phyloP scores from a whole-genome alignment of 495 filamentous ascomycete genomes.

The Penicillium cinerascens region DNA sequence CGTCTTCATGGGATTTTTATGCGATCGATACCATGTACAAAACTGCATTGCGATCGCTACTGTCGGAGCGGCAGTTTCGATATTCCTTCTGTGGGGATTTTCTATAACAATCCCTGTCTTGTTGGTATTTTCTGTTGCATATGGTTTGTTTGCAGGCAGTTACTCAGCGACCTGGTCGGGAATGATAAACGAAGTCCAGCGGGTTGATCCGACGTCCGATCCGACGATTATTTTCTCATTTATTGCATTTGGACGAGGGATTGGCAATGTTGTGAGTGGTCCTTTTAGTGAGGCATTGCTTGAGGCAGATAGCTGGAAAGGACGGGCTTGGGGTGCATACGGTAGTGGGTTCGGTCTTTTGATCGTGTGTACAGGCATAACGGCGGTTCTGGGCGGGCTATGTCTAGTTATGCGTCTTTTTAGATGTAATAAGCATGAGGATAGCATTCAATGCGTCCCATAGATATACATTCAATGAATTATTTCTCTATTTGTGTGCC shows the following conservation, averaged over 20 bases:
- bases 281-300: slow-evolving; percentile 58
- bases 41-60: slow-evolving; percentile 54
- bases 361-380: slow-evolving; percentile 24
- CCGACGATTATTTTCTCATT: slow-evolving; percentile 53
- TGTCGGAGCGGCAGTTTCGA: slow-evolving; percentile 46
- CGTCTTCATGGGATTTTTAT: slow-evolving; percentile 53
- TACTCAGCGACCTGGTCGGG: slow-evolving; percentile 57
- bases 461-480: neutral
- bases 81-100: slow-evolving; percentile 65
- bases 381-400: slow-evolving; percentile 8
- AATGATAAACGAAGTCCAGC: slow-evolving; percentile 50
- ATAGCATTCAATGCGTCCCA: neutral
- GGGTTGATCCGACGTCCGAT: slow-evolving; percentile 34
- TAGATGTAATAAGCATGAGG: neutral
- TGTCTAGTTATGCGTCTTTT: slow-evolving; percentile 8
- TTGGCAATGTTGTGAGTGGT: slow-evolving; percentile 56
- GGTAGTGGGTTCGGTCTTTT: slow-evolving; percentile 39
- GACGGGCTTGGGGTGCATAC: slow-evolving; percentile 29
- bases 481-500: neutral
- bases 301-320: slow-evolving; percentile 15
- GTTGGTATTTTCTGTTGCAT: slow-evolving; percentile 56
- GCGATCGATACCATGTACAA: slow-evolving; percentile 53
- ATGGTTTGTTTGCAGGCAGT: slow-evolving; percentile 62
- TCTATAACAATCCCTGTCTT: slow-evolving; percentile 47
- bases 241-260: slow-evolving; percentile 55